Evolutionary conservation across 2,329 filamentous ascomycete species (phyloP), one percentile per base, ranked within the genome.

Genomic region (Cryphonectria naterciae): DNA sequence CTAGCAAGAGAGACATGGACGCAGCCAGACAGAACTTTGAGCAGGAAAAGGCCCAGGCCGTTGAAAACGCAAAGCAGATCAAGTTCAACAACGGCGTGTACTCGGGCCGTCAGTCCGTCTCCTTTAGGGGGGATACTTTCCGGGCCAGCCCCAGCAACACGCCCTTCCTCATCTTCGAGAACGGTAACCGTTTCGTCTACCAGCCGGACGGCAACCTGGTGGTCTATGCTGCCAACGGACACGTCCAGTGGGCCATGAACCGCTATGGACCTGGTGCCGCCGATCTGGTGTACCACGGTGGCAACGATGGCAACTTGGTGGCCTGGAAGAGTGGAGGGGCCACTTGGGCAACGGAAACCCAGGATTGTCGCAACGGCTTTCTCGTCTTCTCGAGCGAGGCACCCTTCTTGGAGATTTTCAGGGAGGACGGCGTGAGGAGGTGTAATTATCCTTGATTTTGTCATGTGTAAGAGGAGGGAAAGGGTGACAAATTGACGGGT

Each of bases 321-420:
- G 61, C 61, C 32, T 64, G 39, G 61, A 64, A 64, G 35, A 46
- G 25, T 4, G 37, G 37, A 15, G 35, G 37, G 11, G 19, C 37
- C 4, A 64, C 41, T 10, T 64, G 61, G 61, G 19, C 8, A 6
- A 41, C 61, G 11, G 13, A 28, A 2, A 64, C 61, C 10, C 46
- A 64, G 61, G 37, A 64, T 7, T 39, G 37, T 28, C 37, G 41
- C 2, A 43, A 43, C 37, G 61, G 61, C 61, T 43, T 43, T 15
- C 61, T 64, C 22, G 37, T 64, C n/a, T 64, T 41, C 10, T 64
- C 61, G 19, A 64, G 61, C 37, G 61, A 64, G 61, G 19, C 15
- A 2, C 61, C 61, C 35, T 64, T 46, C 61, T 17, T 64, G 61
- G 61, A 64, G 25, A 43, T 64, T 19, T 64, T 64, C n/a, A 43